Base-by-base conservation (phyloP, 2,329 filamentous ascomycete species). In the Microthyrium microscopicum region DNA sequence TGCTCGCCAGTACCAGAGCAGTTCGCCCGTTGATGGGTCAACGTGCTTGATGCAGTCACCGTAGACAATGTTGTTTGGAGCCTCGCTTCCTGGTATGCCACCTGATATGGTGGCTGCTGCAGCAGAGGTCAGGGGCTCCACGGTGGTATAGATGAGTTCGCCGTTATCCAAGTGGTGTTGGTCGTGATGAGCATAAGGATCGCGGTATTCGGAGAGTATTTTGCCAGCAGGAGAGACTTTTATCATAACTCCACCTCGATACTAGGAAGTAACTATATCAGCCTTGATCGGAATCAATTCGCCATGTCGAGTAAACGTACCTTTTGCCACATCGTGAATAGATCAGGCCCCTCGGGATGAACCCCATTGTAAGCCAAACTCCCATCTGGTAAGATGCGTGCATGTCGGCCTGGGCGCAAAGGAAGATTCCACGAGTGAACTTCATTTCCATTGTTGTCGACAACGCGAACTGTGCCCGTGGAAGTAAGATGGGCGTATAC, bases 251-350 rank as follows among this genome's bases (percentile, higher is more conserved):
- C 59, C 60, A 6, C 58, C 59, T 8, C 58, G 45, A 37, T 63
- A 62, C 35, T 63, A 15, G 17, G 15, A 5, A 21, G 3, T 5
- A 2, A 5, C 4, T 15, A 7, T 8, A 9, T n/a, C 21, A n/a
- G 20, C 3, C 17, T 22, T 5, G 25, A 20, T 3, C 22, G 22
- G 13, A 25, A 12, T 25, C 22, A 25, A 25, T 13, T 9, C 9
- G 22, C 12, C 3, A 20, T 15, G 30, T 6, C 4, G 15, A 18
- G 6, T 19, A 22, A 18, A 33, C 30, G 4, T 26, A 34, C 31
- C 35, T 63, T 63, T 26, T 56, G 51, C 46, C 52, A 62, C 32
- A 62, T 51, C 1, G 56, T 56, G 36, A 61, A 63, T 4, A 53
- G 47, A 5, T 43, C 43, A 4, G 56, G 55, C 3, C 49, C 48